Conservation (phyloP, 495 filamentous ascomycete genomes). For the Hypomontagnella submonticulosa region DNA sequence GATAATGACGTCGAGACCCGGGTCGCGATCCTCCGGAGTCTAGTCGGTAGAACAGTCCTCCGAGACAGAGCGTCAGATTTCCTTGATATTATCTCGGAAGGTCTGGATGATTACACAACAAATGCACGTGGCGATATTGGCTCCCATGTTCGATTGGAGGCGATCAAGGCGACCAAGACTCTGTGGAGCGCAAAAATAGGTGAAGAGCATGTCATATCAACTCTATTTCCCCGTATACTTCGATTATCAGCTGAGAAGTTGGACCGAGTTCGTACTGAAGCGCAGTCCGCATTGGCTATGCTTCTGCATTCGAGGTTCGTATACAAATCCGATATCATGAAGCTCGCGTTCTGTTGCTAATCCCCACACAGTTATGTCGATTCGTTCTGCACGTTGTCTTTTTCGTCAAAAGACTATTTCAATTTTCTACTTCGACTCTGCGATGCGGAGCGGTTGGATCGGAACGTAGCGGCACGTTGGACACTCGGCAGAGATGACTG, state of each 20-base stretch:
- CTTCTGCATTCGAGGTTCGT: conserved; percentile 50
- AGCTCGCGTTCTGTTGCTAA: conserved; percentile 19
- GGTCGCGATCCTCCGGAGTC: conserved; percentile 69
- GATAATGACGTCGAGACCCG: conserved; percentile 66
- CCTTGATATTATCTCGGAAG: conserved; percentile 57
- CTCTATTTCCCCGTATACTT: conserved; percentile 62
- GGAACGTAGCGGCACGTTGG: conserved; percentile 24
- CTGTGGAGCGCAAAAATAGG: conserved; percentile 50
- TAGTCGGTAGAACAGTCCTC: conserved; percentile 59
- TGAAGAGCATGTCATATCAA: conserved; percentile 37
- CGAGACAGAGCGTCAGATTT: conserved; percentile 48
- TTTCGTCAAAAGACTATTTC: conserved; percentile 64
- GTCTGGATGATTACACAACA: conserved; percentile 87
- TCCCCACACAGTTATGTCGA: conserved; percentile 39
- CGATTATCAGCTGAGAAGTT: conserved; percentile 86
- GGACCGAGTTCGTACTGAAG: conserved; percentile 82
- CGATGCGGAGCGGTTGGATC: conserved; percentile 43
- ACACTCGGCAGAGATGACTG: conserved; percentile 38
- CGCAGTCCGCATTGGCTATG: conserved; percentile 60
- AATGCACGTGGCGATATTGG: conserved; percentile 90
- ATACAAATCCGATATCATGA: conserved; percentile 9
- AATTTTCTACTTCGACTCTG: conserved; percentile 59
- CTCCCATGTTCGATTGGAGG: conserved; percentile 81
- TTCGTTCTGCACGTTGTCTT: conserved; percentile 48
- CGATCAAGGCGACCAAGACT: conserved; percentile 69